These are phyloP conservation scores for Glycine tomentella DNA, from an alignment of 306 rosid genomes.

Conservation along the genomic window DNA sequence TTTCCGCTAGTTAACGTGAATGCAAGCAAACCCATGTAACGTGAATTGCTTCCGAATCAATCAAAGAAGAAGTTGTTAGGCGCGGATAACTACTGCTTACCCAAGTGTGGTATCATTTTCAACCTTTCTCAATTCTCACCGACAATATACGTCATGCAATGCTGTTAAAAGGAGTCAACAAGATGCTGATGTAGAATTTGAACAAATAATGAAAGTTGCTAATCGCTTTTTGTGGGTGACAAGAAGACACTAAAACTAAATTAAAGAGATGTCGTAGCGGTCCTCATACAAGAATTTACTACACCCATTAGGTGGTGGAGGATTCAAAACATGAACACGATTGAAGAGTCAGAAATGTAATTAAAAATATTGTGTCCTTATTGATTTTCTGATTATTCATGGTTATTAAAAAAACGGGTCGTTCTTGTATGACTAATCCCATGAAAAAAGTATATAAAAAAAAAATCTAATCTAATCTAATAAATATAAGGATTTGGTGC, in stretches of 20 bases:
- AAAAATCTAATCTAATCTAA: no score
- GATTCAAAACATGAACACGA: not conserved
- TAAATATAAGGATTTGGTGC: no score
- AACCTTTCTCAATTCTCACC: constrained; percentile 24
- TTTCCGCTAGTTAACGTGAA: not conserved
- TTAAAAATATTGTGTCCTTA: not conserved
- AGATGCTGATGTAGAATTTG: not conserved
- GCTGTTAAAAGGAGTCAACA: not conserved
- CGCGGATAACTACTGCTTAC: not conserved
- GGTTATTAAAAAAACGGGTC: no score
- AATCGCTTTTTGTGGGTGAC: not conserved
- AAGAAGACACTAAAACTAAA: not conserved
- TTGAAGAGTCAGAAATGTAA: not conserved
- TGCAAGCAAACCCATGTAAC: no score
- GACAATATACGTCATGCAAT: not conserved
- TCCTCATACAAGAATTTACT: not conserved
- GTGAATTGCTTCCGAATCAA: not conserved
- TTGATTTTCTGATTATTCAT: no score
- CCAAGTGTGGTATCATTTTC: constrained; percentile 24
- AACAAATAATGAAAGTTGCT: not conserved
- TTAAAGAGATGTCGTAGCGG: not conserved
- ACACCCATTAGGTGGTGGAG: not conserved
- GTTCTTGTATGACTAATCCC: no score
- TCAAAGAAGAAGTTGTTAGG: not conserved
- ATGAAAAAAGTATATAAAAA: no score